Conservation (phyloP, 176 grass and related monocot species). For the Typha latifolia region DNA sequence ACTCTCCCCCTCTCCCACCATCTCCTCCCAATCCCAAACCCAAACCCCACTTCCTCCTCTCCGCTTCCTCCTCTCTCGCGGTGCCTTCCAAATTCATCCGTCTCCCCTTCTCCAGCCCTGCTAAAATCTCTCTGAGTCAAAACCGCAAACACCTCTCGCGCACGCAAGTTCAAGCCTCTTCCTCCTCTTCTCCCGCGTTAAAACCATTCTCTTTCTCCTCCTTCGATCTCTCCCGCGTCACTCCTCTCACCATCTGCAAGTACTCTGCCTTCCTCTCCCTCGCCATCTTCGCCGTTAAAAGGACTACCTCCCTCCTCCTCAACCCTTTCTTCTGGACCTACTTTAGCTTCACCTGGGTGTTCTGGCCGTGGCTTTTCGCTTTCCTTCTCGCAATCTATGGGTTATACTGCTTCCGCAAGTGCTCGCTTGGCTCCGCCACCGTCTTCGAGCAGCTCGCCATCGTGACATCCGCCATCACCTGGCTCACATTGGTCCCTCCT, state of each 20-base stretch:
- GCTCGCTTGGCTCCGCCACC: conserved; percentile 9
- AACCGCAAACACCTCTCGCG: not conserved
- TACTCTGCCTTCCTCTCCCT: not conserved
- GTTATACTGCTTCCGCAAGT: conserved; percentile 2
- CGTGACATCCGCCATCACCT: conserved; percentile 18
- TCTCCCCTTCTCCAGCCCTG: not conserved
- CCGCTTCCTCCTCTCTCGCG: not conserved
- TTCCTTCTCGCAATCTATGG: conserved; percentile 7
- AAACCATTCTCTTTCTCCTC: not conserved
- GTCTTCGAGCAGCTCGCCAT: conserved; percentile 19
- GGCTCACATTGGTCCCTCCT: conserved; percentile 27
- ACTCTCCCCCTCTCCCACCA: not conserved
- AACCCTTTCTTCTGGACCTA: conserved; percentile 31
- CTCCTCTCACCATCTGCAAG: not conserved
- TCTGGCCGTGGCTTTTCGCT: conserved; percentile 22
- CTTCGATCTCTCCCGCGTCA: not conserved
- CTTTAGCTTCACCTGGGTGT: conserved; percentile 24
- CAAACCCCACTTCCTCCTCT: not conserved
- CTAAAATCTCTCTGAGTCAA: not conserved
- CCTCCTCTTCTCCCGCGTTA: not conserved
- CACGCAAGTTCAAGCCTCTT: not conserved
- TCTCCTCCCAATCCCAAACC: not conserved
- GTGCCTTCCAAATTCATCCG: not conserved
- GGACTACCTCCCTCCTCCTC: conserved; percentile 7
- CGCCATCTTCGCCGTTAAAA: conserved; percentile 10